Conservation (phyloP, 179 eudicot species). For the Silene vulgaris region DNA sequence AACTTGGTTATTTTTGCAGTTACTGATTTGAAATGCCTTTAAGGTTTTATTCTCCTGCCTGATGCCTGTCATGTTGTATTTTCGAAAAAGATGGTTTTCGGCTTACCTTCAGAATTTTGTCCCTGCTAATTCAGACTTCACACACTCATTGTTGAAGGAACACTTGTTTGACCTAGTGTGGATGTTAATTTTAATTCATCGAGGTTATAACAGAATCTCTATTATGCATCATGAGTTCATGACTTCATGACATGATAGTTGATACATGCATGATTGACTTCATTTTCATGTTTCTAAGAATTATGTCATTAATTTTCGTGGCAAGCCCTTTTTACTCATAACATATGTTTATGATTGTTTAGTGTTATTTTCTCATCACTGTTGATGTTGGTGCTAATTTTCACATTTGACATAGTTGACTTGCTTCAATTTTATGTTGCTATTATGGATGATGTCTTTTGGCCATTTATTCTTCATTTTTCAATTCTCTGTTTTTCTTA, state of each 20-base stretch:
- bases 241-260: too few relatives aligned
- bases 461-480: background rate
- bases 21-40: constrained; percentile 10
- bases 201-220: too few relatives aligned
- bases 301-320: background rate
- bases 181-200: too few relatives aligned
- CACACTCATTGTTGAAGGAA: constrained; percentile 17
- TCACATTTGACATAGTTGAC: background rate
- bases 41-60: background rate
- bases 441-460: background rate
- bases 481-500: background rate
- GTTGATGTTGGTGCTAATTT: background rate
- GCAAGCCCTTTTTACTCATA: background rate
- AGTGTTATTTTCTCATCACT: background rate
- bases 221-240: too few relatives aligned
- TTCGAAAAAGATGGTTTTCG: constrained; percentile 11
- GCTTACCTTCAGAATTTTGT: constrained; percentile 17
- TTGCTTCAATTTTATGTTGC: constrained; percentile 8
- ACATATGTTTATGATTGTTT: background rate
- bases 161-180: constrained; percentile 7
- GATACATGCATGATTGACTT: too few relatives aligned
- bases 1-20: background rate
- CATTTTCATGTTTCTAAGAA: too few relatives aligned
- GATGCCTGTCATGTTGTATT: constrained; percentile 12
- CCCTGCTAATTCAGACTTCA: background rate